Evolutionary conservation across 352 stramenopile species (phyloP), one percentile per base, ranked within the genome.

Genomic region (Hyphochytrium catenoides): DNA sequence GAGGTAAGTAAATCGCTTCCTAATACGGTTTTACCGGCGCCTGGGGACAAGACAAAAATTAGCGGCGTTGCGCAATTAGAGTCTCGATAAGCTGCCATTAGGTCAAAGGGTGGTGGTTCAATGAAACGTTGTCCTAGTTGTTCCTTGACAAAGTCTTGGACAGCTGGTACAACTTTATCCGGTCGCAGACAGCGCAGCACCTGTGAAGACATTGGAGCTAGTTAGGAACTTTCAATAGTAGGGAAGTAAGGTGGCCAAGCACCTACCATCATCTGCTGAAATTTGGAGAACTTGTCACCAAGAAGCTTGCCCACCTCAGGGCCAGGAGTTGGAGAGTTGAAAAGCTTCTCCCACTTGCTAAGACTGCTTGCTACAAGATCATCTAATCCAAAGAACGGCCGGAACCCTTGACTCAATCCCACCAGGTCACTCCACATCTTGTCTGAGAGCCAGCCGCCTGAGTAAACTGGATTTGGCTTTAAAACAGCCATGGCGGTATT

Each of bases 31-130:
- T n/a, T n/a, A n/a, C n/a, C n/a, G 4, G 84, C 76, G 18, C 84
- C 84, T 1, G 81, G 78, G 4, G 81, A 91, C 12, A 95, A 57
- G 28, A 95, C 73, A 50, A 95, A 94, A 35, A 95, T 88, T 4
- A 95, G 54, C 8, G 84, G 82, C 18, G 81, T 94, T n/a, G 73
- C 61, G 48, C 71, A 93, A 17, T 66, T 91, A 3, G 76, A 92
- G 46, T 94, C 84, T 14, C 84, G 64, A 36, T 74, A 95, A 7
- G 70, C 74, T 11, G 72, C 74, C 25, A 78, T 78, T 1, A 95
- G 44, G 46, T 95, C 73, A 29, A 95, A 94, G 5, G 73, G 75
- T 41, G 84, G 63, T 3, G 77, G 72, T 46, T 95, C 83, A 22
- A 94, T 88, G 47, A 90, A 95, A 4, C 62, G 58, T 37, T 81